Evolutionary conservation across 192 early-diverging fungal species (phyloP).

Genomic region (Haplosporangium gracile): DNA sequence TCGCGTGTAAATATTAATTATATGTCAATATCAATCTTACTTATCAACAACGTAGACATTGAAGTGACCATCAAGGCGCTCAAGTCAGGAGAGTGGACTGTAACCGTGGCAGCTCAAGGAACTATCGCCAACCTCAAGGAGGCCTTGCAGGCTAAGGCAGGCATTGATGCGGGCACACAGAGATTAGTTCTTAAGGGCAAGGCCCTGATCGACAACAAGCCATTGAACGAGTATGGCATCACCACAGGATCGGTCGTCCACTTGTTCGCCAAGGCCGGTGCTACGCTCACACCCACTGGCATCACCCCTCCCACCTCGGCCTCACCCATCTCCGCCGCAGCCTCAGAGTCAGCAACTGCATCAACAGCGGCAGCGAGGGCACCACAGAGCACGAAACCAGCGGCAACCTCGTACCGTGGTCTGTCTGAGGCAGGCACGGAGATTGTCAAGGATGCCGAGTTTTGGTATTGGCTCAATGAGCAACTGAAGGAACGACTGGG

Average conservation of each 20-base stretch:
- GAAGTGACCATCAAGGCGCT: conserved; percentile 60
- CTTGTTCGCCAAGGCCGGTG: conserved; percentile 62
- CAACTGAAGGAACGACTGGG: conserved; percentile 51
- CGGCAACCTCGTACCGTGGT: conserved; percentile 37
- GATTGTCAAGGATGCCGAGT: conserved; percentile 42
- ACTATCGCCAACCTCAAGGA: conserved; percentile 57
- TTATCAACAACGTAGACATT: conserved; percentile 33
- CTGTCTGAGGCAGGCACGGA: conserved; percentile 43
- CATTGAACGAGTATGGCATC: conserved; percentile 64
- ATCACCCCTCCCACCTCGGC: not conserved
- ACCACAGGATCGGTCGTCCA: conserved; percentile 59
- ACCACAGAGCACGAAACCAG: conserved; percentile 12
- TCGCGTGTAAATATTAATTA: not conserved
- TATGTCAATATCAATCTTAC: not conserved
- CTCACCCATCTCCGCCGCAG: not conserved
- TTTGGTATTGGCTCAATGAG: conserved; percentile 56
- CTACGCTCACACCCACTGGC: not conserved
- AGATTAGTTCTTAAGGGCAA: conserved; percentile 74
- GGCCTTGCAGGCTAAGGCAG: conserved; percentile 44
- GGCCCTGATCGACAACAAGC: conserved; percentile 65
- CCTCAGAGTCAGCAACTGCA: not conserved
- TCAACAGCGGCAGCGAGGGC: not conserved
- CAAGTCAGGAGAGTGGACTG: conserved; percentile 57
- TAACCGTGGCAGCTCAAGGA: conserved; percentile 52
- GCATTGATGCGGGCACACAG: conserved; percentile 54